These are phyloP conservation scores for Meredithiella fracta DNA, from an alignment of 2,329 filamentous ascomycete species.

Conservation along the genomic window DNA sequence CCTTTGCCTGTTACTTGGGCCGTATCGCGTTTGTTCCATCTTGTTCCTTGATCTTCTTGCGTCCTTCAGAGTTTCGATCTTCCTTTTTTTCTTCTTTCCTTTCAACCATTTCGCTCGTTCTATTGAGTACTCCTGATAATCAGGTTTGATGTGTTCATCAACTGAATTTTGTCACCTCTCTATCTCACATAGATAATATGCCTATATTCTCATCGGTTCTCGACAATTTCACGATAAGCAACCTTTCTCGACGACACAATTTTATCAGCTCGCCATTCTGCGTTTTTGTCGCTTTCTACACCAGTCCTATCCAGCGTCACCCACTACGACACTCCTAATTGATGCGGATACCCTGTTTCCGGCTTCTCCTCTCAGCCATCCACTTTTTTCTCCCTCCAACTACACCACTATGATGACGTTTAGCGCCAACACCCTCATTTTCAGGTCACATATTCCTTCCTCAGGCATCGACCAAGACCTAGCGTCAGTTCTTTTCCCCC, in stretches of 20 bases:
- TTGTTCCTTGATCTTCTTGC: background rate
- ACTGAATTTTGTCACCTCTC: background rate
- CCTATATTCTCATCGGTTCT: no score
- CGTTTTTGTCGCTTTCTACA: no score
- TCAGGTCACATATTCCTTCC: background rate
- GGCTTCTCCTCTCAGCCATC: background rate
- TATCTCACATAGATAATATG: no score
- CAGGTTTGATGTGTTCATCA: background rate
- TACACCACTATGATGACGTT: background rate
- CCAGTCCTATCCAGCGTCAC: background rate
- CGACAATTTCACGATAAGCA: no score
- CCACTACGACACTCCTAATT: background rate
- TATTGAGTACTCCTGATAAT: background rate
- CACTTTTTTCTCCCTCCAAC: background rate
- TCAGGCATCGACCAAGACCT: background rate
- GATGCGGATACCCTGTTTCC: background rate
- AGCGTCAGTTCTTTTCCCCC: background rate
- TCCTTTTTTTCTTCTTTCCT: background rate
- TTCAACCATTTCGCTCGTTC: background rate
- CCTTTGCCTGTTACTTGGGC: background rate
- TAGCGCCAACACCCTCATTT: slow-evolving; percentile 1
- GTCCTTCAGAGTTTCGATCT: background rate
- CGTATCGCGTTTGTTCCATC: background rate
- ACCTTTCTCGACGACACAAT: no score
- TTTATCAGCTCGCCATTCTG: no score